These are phyloP conservation scores for Lasiosphaeris hirsuta DNA, from an alignment of 495 filamentous ascomycete species.

Conservation along the genomic window DNA sequence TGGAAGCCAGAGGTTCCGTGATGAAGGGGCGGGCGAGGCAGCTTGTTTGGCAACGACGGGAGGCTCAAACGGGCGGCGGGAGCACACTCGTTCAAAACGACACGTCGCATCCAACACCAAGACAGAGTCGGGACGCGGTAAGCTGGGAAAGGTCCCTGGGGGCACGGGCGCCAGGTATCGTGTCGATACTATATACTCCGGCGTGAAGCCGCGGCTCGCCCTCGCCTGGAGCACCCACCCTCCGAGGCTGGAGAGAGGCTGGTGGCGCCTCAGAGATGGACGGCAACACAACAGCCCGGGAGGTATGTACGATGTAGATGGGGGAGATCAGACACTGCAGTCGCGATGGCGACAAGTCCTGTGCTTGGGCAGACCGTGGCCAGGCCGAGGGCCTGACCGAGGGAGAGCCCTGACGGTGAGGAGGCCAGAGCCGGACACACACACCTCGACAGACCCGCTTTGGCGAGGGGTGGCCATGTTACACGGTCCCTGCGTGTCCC, in stretches of 20 bases:
- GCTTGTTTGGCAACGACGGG: not conserved
- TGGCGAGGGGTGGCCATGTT: constrained; percentile 13
- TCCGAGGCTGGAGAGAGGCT: not conserved
- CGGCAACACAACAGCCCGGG: constrained; percentile 22
- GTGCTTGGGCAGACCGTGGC: not conserved
- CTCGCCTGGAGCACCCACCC: not conserved
- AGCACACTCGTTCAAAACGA: constrained; percentile 8
- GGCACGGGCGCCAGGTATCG: constrained; percentile 23
- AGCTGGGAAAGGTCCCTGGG: constrained; percentile 7
- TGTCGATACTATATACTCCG: constrained; percentile 24
- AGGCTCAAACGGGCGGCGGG: constrained; percentile 2
- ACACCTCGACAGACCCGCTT: not conserved
- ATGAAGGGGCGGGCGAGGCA: not conserved
- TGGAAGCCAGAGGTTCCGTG: not conserved
- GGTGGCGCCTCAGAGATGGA: constrained; percentile 10
- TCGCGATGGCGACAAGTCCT: constrained; percentile 12
- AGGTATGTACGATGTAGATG: constrained; percentile 14
- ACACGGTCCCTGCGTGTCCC: constrained; percentile 29
- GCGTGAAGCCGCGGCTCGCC: not conserved
- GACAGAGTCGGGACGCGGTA: not conserved
- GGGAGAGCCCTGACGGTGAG: too few species aligned
- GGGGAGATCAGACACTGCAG: constrained; percentile 15
- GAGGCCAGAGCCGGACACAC: constrained; percentile 4
- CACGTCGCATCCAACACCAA: constrained; percentile 12
- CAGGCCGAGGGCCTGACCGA: not conserved